Base-by-base conservation (phyloP, 176 grass and related monocot genomes). In the Ensete glaucum region DNA sequence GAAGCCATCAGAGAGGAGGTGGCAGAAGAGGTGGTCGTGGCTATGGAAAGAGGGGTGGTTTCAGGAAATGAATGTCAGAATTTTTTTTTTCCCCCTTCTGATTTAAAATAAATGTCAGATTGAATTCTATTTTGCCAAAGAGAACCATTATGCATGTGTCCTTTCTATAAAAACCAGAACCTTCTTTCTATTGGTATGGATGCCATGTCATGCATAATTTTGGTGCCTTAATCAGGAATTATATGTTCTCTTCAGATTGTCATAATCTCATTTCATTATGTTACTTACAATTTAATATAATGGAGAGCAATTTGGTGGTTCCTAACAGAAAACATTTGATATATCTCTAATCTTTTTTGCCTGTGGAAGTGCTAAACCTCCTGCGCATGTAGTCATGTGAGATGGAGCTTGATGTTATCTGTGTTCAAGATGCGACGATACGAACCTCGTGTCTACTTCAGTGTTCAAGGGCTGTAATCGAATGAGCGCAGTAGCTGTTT, bases 1-100 rank as follows among this genome's bases (percentile, higher is more conserved):
- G 88, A 8, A 71, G 83, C 29, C 20, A 82, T 53, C 74, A 81
- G 24, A 62, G 85, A 1, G 25, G 82, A 3, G 63, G 94, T 0
- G 21, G 69, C 1, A 80, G 87, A 8, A 83, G 89, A 27, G 83
- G 93, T 2, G 71, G 92, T 1, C 76, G 88, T 34, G 80, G 81
- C 75, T 77, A n/a, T 23, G 90, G 80, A 34, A 87, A 84, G 69
- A 74, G 74, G 16, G 82, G 52, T 16, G 53, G 71, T 8, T 25
- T 78, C 55, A 20, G 79, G 16, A 75, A 55, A 55, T 81, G 17
- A 54, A 43, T 43, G 3, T 43, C 34, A 43, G 34, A 43, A 43
- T 5, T 43, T 43, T n/a, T 70, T 8, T 51, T 68, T 1, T 51
- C 51, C 9, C 22, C 50, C 8, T 19, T 51, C 51, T 67, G 25